Evolutionary conservation across 2,329 filamentous ascomycete genomes (phyloP).

Genomic region (Dissoconium aciculare): DNA sequence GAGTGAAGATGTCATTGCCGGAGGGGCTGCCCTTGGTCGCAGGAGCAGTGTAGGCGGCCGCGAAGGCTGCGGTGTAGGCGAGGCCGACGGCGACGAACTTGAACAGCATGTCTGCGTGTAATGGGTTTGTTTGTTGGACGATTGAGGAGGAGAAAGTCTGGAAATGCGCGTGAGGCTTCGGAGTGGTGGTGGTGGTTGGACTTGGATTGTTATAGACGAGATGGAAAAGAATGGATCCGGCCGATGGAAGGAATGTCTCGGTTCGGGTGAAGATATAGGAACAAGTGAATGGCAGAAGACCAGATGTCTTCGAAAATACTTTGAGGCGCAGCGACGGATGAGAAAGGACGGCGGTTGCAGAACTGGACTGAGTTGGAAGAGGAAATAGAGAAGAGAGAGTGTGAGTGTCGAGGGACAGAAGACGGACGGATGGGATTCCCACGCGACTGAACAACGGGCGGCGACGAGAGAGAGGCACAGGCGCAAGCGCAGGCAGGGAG

Average conservation of each 20-base stretch:
- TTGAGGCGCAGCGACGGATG: too few relatives aligned
- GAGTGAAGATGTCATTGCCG: constrained; percentile 42
- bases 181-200: background rate
- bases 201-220: constrained; percentile 1
- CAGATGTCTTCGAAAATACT: constrained; percentile 10
- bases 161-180: constrained; percentile 1
- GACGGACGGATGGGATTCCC: too few relatives aligned
- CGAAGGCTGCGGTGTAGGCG: constrained; percentile 35
- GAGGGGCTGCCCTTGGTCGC: constrained; percentile 17
- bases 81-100: constrained; percentile 40
- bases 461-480: too few relatives aligned
- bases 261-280: constrained; percentile 4
- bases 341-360: too few relatives aligned
- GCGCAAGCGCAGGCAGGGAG: too few relatives aligned
- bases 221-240: background rate
- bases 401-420: too few relatives aligned
- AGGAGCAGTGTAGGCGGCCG: constrained; percentile 29
- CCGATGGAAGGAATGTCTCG: constrained; percentile 1
- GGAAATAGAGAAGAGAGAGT: too few relatives aligned
- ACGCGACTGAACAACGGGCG: too few relatives aligned
- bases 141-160: constrained; percentile 2
- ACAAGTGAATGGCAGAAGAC: constrained; percentile 18
- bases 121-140: constrained; percentile 5
- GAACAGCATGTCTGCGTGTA: constrained; percentile 24
- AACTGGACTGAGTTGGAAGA: too few relatives aligned